Evolutionary conservation across 805 yeast genomes (phyloP).

Genomic region (Spathaspora girioi): DNA sequence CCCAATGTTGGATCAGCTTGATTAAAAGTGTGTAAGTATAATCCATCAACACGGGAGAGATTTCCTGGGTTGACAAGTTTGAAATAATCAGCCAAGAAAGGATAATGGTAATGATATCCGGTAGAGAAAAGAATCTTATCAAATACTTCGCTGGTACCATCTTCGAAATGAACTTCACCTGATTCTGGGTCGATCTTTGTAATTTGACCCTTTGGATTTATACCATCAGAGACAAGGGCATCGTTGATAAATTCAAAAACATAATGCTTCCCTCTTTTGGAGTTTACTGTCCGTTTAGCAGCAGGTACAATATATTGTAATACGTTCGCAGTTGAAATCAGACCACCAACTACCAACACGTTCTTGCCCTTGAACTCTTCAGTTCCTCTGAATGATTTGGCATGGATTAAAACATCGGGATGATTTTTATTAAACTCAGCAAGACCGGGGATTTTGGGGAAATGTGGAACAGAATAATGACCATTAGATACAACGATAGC

Average conservation of each 20-base stretch:
- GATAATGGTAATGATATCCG: constrained; percentile 47
- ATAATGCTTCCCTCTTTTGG: constrained; percentile 24
- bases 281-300: constrained; percentile 21
- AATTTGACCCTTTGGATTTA: constrained; percentile 26
- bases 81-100: constrained; percentile 29
- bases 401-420: constrained; percentile 52
- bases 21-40: constrained; percentile 35
- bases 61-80: constrained; percentile 21
- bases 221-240: constrained; percentile 33
- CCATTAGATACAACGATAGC: constrained; percentile 66
- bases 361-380: constrained; percentile 39
- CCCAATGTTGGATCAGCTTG: constrained; percentile 43
- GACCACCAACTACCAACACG: constrained; percentile 42
- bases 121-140: constrained; percentile 48
- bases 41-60: constrained; percentile 31
- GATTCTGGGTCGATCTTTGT: constrained; percentile 17
- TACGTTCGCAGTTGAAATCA: constrained; percentile 41
- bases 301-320: constrained; percentile 35
- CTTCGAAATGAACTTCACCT: constrained; percentile 22
- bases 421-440: constrained; percentile 38
- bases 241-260: constrained; percentile 33
- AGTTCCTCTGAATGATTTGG: constrained; percentile 52
- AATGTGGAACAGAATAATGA: constrained; percentile 56
- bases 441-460: constrained; percentile 56
- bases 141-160: constrained; percentile 21